phyloP scores from a whole-genome alignment of 345 rosid species.

The Populus deltoides region DNA sequence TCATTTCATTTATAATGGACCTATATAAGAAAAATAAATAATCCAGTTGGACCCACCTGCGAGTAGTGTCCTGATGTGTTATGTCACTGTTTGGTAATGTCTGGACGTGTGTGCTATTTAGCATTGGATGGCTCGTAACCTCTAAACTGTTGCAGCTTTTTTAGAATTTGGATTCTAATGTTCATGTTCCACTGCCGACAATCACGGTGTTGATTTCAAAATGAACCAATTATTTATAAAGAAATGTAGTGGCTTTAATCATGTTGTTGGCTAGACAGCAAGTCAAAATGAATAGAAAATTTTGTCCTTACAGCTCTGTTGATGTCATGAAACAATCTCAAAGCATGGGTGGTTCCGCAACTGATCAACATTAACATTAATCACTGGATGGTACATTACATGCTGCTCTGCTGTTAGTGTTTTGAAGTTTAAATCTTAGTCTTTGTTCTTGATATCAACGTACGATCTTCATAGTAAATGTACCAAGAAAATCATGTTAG shows the following conservation, averaged over 20 bases:
- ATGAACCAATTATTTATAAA: not conserved
- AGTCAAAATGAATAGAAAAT: not conserved
- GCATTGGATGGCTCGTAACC: not conserved
- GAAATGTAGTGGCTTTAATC: not conserved
- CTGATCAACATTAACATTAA: not conserved
- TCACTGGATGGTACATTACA: not conserved
- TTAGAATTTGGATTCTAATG: not conserved
- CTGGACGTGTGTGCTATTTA: not conserved
- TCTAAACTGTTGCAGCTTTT: slow-evolving; percentile 2
- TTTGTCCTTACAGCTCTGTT: not conserved
- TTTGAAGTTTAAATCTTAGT: not conserved
- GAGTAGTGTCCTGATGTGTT: not conserved
- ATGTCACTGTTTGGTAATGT: not conserved
- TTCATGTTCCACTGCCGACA: not conserved
- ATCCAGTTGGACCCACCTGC: not conserved
- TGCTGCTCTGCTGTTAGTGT: not conserved
- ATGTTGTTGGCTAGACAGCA: not conserved
- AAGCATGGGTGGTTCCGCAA: not conserved
- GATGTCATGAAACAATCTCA: not conserved
- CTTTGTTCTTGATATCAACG: not conserved
- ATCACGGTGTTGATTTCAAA: slow-evolving; percentile 5
- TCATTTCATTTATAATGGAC: not conserved
- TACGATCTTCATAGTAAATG: not conserved
- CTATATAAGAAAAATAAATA: not conserved
- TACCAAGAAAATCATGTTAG: not conserved